A percentile compares a stretch with the other conserved stretches of the same genome.
phyloP scores from a whole-genome alignment of 192 early-diverging fungal genomes.

The Phycomyces blakesleeanus region DNA sequence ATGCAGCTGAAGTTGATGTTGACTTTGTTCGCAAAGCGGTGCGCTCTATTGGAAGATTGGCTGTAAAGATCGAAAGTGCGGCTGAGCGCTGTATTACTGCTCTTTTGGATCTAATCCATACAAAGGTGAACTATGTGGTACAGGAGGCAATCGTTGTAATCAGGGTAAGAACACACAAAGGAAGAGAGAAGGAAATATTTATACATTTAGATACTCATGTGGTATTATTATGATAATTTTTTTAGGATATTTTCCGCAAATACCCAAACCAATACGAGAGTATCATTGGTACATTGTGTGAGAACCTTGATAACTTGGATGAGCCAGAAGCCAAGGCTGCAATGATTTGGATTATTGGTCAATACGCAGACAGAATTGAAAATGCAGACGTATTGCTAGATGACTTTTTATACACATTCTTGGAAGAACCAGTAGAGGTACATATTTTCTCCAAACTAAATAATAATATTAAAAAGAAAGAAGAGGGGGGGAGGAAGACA shows the following conservation, averaged over 20 bases:
- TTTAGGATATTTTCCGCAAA: slow-evolving; percentile 92
- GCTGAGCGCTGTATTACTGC: slow-evolving; percentile 86
- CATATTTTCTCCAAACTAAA: no score
- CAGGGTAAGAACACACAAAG: slow-evolving; percentile 50
- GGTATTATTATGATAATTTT: neutral
- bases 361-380: slow-evolving; percentile 96
- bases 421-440: slow-evolving; percentile 81
- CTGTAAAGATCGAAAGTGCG: slow-evolving; percentile 88
- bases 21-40: slow-evolving; percentile 98
- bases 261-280: slow-evolving; percentile 97
- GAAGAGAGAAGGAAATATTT: neutral
- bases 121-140: slow-evolving; percentile 97
- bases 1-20: slow-evolving; percentile 94
- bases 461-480: neutral
- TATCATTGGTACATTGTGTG: slow-evolving; percentile 88
- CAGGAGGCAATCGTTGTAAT: slow-evolving; percentile 98
- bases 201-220: neutral
- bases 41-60: slow-evolving; percentile 92
- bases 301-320: slow-evolving; percentile 94
- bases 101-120: slow-evolving; percentile 87
- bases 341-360: slow-evolving; percentile 99
- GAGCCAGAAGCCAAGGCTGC: slow-evolving; percentile 96
- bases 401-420: slow-evolving; percentile 83
- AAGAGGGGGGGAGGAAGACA: no score
- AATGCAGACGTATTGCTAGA: slow-evolving; percentile 90